Conservation (phyloP, 257 asterid species). For the Solanum ossicruentum region DNA sequence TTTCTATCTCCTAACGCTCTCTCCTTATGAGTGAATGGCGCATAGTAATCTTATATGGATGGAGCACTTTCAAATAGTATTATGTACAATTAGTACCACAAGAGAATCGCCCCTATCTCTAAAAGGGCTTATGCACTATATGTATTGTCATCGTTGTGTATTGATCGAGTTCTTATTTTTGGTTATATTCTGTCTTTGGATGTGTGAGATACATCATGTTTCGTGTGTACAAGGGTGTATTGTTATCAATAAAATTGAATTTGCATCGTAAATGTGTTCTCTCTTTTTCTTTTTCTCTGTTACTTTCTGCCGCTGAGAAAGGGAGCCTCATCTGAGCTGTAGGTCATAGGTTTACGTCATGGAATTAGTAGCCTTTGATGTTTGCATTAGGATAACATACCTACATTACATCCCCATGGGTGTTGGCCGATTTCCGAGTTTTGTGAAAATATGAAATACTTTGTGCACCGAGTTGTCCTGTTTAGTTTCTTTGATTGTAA, state of each 20-base stretch:
- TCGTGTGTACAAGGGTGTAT: not conserved
- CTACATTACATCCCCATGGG: no score
- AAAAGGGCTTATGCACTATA: no score
- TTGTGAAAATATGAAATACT: no score
- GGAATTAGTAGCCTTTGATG: not conserved
- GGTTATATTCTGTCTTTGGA: not conserved
- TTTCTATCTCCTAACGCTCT: not conserved
- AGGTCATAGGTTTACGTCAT: not conserved
- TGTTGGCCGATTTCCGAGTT: no score
- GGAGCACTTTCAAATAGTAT: not conserved
- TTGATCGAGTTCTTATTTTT: not conserved
- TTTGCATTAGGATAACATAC: not conserved
- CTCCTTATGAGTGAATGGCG: not conserved
- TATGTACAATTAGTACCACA: not conserved
- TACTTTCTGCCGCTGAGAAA: not conserved
- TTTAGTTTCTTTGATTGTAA: no score
- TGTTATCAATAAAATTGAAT: not conserved
- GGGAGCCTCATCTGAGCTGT: no score
- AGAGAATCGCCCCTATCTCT: no score
- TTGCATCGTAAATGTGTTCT: not conserved
- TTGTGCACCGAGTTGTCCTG: no score
- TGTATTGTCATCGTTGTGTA: not conserved
- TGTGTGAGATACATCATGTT: not conserved
- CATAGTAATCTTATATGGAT: not conserved
- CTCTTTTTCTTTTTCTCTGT: not conserved